Evolutionary conservation across 1,284 basidiomycete species (phyloP), one percentile per base, ranked within the genome.

Genomic region (Heliocybe sulcata): DNA sequence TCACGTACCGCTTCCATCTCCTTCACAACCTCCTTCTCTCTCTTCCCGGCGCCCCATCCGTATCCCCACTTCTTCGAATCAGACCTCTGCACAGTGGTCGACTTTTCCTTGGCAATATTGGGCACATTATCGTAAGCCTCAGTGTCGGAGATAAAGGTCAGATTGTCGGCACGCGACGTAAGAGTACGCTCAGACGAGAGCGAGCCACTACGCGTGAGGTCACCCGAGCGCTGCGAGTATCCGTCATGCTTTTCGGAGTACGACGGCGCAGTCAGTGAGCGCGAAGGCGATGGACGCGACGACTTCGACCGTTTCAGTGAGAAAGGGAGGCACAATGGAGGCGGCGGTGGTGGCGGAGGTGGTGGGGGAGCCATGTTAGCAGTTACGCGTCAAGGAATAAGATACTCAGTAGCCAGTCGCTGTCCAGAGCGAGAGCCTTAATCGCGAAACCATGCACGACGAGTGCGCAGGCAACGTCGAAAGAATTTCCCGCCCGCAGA

Each of bases 21-120:
- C 51, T 52, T 35, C 22, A 35, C 22, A 14, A 57, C 50, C 55
- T 65, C 65, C 59, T 83, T 82, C 60, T 77, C 76, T 58, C 76
- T 75, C 69, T 74, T 82, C 52, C 84, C 83, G 42, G 81, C 57
- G 0, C 84, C 83, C 83, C 84, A 86, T 29, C 85, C 85, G 66
- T 86, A 88, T 70, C 80, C 84, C 63, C 71, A 79, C 8, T 67
- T 45, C 10, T 56, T 56, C 8, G 56, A 57, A 12, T 63, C 53
- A 9, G 53, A 54, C 16, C 53, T 35, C 26, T 54, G 29, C 54
- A 70, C 61, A 27, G 67, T 64, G 56, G 64, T 66, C 1, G 67
- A 65, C 45, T 65, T 65, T 35, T 65, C 62, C 27, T 59, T 61
- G 12, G 55, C 60, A 51, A 59, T 55, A 9, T 57, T 58, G 2